Evolutionary conservation across 805 yeast species (phyloP), one percentile per base, ranked within the genome.

Genomic region (Schwanniomyces sp.): DNA sequence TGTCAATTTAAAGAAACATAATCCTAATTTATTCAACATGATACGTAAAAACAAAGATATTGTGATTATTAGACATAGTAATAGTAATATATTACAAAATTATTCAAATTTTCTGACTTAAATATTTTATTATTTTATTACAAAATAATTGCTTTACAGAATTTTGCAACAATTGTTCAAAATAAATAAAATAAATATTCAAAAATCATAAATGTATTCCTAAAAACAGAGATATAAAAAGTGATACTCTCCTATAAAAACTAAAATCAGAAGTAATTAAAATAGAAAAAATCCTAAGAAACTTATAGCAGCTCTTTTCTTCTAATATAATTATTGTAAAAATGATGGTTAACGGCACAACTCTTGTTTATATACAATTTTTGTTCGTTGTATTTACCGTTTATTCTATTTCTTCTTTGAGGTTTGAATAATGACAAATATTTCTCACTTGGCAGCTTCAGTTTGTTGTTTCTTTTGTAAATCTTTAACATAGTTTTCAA

Each of bases 401-500:
- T 32, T 32, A 16, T 32, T 32, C 36, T 32, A 32, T 32, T 14
- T 14, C 21, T 32, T 32, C 36, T 21, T 32, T 32, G 8, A 14
- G 7, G 7, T 9, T 32, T 7, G 36, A 16, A 16, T 32, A 32
- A 32, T 32, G 36, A 32, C 8, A 32, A 32, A 9, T 14, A 32
- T 6, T 7, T 14, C 4, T 32, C 36, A 32, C 36, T 32, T 32
- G 17, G 36, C 36, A 32, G 36, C 14, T 16, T 11, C 36, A 32
- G 17, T 21, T n/a, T 37, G 24, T 24, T 44, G 32, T 14, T 45
- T 40, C 21, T 40, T 37, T 51, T 58, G 64, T 27, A 65, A 50
- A 27, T 54, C 52, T 47, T 55, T 56, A 24, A 85, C 91, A 49
- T 78, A 82, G 34, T 74, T 76, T 57, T 88, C 90, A 45, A 88